These are phyloP conservation scores for Podila minutissima DNA, from an alignment of 192 early-diverging fungal species.

Conservation along the genomic window DNA sequence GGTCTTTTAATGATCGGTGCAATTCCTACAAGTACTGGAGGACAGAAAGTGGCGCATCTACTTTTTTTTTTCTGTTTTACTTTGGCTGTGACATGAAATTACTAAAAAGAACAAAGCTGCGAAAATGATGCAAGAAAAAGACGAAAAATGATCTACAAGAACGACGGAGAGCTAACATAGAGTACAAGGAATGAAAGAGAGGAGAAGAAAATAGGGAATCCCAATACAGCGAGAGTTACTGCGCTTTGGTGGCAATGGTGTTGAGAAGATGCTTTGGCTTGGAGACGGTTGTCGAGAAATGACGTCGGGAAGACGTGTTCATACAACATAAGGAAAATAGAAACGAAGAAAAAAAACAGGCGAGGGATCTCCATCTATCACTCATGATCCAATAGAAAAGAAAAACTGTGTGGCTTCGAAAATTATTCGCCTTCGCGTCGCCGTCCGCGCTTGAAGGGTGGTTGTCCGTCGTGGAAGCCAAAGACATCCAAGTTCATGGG, in stretches of 20 bases:
- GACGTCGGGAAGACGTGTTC: background rate
- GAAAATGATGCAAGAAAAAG: background rate
- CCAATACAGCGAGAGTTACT: background rate
- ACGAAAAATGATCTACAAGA: background rate
- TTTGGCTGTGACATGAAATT: too few relatives aligned
- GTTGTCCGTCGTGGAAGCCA: slow-evolving; percentile 34
- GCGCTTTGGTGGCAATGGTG: background rate
- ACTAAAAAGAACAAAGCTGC: too few relatives aligned
- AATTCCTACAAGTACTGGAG: too few relatives aligned
- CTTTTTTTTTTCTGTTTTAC: too few relatives aligned
- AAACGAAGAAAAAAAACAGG: background rate
- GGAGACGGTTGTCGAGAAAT: background rate
- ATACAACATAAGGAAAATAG: background rate
- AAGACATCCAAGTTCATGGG: slow-evolving; percentile 40
- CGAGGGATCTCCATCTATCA: background rate
- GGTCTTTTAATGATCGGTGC: too few relatives aligned
- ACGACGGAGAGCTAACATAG: background rate
- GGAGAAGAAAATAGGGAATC: background rate
- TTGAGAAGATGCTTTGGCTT: background rate
- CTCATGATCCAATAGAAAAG: background rate
- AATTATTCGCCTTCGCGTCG: slow-evolving; percentile 41
- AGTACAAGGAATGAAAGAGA: background rate
- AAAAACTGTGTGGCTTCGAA: background rate
- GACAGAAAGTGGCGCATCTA: too few relatives aligned
- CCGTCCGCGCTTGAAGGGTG: slow-evolving; percentile 41